Evolutionary conservation across 2,329 filamentous ascomycete genomes (phyloP), one percentile per base, ranked within the genome.

Genomic region (Neofusicoccum cordaticola): DNA sequence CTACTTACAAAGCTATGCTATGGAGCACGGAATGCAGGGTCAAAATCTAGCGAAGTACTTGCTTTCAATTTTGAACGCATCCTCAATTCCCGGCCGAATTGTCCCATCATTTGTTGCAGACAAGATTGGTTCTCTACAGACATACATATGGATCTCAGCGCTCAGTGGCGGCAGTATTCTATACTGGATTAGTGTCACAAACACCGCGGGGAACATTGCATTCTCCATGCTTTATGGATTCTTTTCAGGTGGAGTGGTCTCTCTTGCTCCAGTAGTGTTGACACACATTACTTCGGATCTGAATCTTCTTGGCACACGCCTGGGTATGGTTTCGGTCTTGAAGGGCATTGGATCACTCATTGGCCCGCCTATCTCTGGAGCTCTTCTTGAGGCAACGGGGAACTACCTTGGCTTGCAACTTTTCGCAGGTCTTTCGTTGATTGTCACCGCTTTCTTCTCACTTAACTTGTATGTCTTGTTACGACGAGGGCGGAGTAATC

Each of bases 331-430:
- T 8, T 87, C 86, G 67, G 79, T 79, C 0, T 71, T 82, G 44
- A 78, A 79, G 2, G 79, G 80, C 0, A 73, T 86, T 6, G 85
- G 84, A 0, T 66, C 86, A 57, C 68, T 87, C 64, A 77, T 85
- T 11, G 85, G 85, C 2, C 85, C 84, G 2, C 85, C 85, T 0
- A 85, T 86, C 62, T 82, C 82, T 2, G 85, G 85, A n/a, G 82
- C 82, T 11, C 84, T 87, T 35, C 66, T 85, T 64, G 77, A 78
- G 5, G 17, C 35, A 15, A 41, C 52, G 1, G 52, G 22, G 1
- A 37, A 56, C 7, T 56, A 56, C 13, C 2, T 56, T 2, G 52
- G 52, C 1, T 11, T 56, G 3, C 52, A 56, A 13, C 52, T 56
- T 2, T 56, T 56, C 13, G 52, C 52, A 9, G 52, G 52, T 4